Evolutionary conservation across 2,329 filamentous ascomycete genomes (phyloP).

Genomic region (Fusarium decemcellulare): DNA sequence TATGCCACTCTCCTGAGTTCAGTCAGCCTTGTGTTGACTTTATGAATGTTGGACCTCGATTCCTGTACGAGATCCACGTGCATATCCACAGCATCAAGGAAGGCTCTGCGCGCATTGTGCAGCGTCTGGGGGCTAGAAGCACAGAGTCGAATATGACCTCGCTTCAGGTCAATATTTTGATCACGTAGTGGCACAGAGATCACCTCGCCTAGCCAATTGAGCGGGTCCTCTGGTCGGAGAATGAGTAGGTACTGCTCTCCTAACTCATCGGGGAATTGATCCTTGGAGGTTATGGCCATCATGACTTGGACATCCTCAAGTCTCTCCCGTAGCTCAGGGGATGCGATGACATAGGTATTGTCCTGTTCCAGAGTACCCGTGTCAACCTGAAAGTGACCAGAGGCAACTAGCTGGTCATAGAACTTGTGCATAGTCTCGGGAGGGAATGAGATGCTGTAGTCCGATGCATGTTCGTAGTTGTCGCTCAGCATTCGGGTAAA

Average conservation of each 20-base stretch:
- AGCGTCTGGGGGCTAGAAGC: conserved; percentile 89
- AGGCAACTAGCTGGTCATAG: conserved; percentile 83
- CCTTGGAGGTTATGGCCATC: conserved; percentile 77
- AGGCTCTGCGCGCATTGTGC: conserved; percentile 81
- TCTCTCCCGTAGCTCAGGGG: conserved; percentile 81
- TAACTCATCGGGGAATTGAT: conserved; percentile 76
- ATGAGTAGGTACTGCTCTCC: conserved; percentile 85
- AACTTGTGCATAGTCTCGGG: conserved; percentile 80
- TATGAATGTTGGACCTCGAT: conserved; percentile 91
- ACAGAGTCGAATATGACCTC: conserved; percentile 88
- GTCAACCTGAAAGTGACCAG: conserved; percentile 90
- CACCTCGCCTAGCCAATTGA: conserved; percentile 86
- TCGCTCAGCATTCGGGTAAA: conserved; percentile 93
- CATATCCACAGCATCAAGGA: conserved; percentile 84
- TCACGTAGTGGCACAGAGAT: conserved; percentile 80
- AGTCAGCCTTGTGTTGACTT: conserved; percentile 90
- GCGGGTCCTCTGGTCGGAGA: conserved; percentile 82
- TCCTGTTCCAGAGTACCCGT: conserved; percentile 79
- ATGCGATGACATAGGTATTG: conserved; percentile 87
- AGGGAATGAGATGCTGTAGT: conserved; percentile 86
- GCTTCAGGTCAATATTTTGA: conserved; percentile 86
- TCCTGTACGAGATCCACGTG: conserved; percentile 92
- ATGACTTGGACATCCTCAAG: conserved; percentile 88
- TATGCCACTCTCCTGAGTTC: conserved; percentile 97
- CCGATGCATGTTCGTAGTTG: conserved; percentile 95